Percentiles rank a stretch among this genome's conserved stretches.
phyloP scores from a whole-genome alignment of 2,329 filamentous ascomycete genomes.

The Sordariomycetes sp. region DNA sequence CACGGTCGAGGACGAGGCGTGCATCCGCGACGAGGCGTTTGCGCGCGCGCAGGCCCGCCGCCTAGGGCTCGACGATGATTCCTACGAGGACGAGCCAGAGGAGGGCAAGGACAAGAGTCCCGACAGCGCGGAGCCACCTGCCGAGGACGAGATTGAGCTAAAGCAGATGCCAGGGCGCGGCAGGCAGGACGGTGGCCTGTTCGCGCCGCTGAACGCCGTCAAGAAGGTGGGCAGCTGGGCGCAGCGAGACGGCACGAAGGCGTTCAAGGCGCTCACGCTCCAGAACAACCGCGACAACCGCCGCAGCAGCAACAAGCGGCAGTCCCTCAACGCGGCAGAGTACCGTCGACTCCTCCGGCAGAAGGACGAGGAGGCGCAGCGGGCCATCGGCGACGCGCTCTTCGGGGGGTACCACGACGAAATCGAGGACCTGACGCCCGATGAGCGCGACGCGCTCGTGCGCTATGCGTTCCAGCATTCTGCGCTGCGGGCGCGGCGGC shows the following conservation, averaged over 20 bases:
- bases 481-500: slow-evolving; percentile 70
- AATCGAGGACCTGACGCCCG: slow-evolving; percentile 84
- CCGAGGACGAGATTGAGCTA: slow-evolving; percentile 19
- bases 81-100: slow-evolving; percentile 21
- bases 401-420: slow-evolving; percentile 85
- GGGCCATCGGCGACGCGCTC: slow-evolving; percentile 62
- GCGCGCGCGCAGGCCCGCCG: slow-evolving; percentile 62
- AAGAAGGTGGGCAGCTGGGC: slow-evolving; percentile 34
- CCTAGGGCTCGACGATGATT: slow-evolving; percentile 45
- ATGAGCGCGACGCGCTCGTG: slow-evolving; percentile 75
- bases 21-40: slow-evolving; percentile 81
- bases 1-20: slow-evolving; percentile 89
- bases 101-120: slow-evolving; percentile 10
- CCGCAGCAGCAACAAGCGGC: background rate
- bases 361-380: slow-evolving; percentile 60
- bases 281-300: background rate
- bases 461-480: slow-evolving; percentile 84
- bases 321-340: slow-evolving; percentile 27
- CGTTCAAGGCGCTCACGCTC: slow-evolving; percentile 7
- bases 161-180: slow-evolving; percentile 16
- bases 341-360: slow-evolving; percentile 34
- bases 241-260: slow-evolving; percentile 11
- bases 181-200: slow-evolving; percentile 16
- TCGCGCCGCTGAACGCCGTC: slow-evolving; percentile 26
- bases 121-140: slow-evolving; percentile 12